phyloP scores from a whole-genome alignment of 192 early-diverging fungal species.

The Geranomyces michiganensis region DNA sequence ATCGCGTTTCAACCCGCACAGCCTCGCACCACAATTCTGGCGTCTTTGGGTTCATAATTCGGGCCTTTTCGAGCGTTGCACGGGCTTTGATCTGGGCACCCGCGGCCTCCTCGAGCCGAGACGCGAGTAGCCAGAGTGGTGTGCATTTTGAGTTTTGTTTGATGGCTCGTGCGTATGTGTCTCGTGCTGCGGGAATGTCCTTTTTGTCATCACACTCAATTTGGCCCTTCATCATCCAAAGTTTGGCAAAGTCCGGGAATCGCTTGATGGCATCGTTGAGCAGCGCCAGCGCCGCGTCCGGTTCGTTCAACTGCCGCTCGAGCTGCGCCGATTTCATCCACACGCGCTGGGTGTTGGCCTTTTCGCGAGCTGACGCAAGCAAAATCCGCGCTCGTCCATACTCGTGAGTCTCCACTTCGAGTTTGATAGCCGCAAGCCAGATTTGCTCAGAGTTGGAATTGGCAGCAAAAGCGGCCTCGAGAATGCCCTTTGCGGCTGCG shows the following conservation, averaged over 20 bases:
- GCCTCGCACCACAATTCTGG: constrained; percentile 87
- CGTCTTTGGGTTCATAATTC: constrained; percentile 79
- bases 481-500: constrained; percentile 76
- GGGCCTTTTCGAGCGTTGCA: constrained; percentile 80
- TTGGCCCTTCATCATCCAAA: constrained; percentile 95
- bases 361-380: constrained; percentile 72
- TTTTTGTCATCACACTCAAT: constrained; percentile 66
- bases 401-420: constrained; percentile 89
- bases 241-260: constrained; percentile 81
- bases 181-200: constrained; percentile 66
- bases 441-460: constrained; percentile 92
- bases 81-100: constrained; percentile 73
- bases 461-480: constrained; percentile 85
- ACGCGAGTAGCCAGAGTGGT: constrained; percentile 80
- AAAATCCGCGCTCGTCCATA: constrained; percentile 75
- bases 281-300: constrained; percentile 68
- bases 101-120: constrained; percentile 76
- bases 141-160: constrained; percentile 76
- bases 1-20: constrained; percentile 76
- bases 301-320: constrained; percentile 73
- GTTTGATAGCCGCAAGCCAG: constrained; percentile 93
- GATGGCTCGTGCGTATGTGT: constrained; percentile 71
- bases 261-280: constrained; percentile 64
- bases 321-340: constrained; percentile 96
- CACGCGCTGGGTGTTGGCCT: constrained; percentile 76